Percentiles rank a stretch among this genome's conserved stretches.
Evolutionary conservation across 192 early-diverging fungal species (phyloP).

Genomic region (Backusella sp.): DNA sequence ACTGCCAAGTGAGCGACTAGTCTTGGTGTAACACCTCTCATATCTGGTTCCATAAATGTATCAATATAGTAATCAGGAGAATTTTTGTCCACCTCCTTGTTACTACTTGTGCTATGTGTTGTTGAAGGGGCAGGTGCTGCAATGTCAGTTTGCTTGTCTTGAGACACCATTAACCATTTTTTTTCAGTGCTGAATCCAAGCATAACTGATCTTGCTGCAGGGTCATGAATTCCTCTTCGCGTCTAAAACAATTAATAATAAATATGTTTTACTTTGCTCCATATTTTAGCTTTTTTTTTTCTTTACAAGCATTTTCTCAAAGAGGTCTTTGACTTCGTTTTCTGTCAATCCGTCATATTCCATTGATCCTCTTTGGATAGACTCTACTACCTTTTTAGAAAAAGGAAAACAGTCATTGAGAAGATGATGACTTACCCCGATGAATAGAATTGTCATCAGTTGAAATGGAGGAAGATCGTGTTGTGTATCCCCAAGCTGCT

Average conservation of each 20-base stretch:
- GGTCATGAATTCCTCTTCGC: conserved; percentile 50
- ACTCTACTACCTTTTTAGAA: background rate
- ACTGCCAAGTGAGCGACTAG: conserved; percentile 51
- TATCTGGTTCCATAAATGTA: conserved; percentile 48
- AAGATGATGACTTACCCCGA: conserved; percentile 12
- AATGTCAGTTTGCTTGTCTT: conserved; percentile 46
- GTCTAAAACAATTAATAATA: conserved; percentile 34
- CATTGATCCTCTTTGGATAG: background rate
- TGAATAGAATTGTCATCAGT: conserved; percentile 11
- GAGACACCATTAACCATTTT: conserved; percentile 59
- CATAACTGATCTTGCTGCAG: conserved; percentile 46
- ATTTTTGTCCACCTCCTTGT: conserved; percentile 43
- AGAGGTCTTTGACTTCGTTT: conserved; percentile 51
- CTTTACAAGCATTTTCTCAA: conserved; percentile 58
- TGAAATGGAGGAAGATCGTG: conserved; percentile 15
- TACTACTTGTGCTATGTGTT: conserved; percentile 13
- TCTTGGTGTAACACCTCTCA: conserved; percentile 48
- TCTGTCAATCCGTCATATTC: conserved; percentile 33
- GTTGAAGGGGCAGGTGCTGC: conserved; percentile 16
- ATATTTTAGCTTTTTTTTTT: background rate
- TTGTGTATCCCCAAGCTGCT: conserved; percentile 8
- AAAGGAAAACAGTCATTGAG: background rate
- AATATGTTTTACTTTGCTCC: background rate
- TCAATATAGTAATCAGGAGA: conserved; percentile 61
- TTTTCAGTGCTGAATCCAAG: conserved; percentile 47